These are phyloP conservation scores for Entoloma clypeatum DNA, from an alignment of 1,284 basidiomycete species.

Conservation along the genomic window DNA sequence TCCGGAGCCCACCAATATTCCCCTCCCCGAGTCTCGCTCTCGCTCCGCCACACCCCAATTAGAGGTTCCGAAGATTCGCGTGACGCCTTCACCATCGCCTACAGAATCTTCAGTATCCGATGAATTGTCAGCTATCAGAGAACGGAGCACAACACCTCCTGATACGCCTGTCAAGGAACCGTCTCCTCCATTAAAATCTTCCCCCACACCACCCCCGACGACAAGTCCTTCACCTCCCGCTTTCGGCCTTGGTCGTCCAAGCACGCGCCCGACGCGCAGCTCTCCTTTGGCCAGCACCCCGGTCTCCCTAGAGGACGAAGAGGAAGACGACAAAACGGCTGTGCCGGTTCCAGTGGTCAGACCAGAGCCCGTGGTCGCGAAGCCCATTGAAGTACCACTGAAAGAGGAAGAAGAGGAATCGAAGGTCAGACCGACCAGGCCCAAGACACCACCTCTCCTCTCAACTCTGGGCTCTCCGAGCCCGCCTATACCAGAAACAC, in stretches of 20 bases:
- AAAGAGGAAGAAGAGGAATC: conserved; percentile 15
- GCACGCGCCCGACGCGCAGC: conserved; percentile 56
- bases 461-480: conserved; percentile 21
- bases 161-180: conserved; percentile 47
- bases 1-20: conserved; percentile 28
- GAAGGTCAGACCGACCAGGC: conserved; percentile 22
- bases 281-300: conserved; percentile 57
- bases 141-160: conserved; percentile 45
- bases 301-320: conserved; percentile 39
- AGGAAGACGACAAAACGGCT: conserved; percentile 26
- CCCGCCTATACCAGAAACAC: conserved; percentile 13
- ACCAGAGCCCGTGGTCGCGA: too few relatives aligned
- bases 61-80: conserved; percentile 32
- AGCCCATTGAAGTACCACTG: conserved; percentile 8
- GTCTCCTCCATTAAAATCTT: conserved; percentile 20
- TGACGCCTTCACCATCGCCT: conserved; percentile 26
- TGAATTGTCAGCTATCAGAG: conserved; percentile 18
- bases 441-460: conserved; percentile 43
- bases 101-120: conserved; percentile 8
- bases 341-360: too few relatives aligned
- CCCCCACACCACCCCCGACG: conserved; percentile 22
- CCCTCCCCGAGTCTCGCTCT: conserved; percentile 37
- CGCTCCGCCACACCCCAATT: conserved; percentile 46
- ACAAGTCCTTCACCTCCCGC: conserved; percentile 36
- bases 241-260: conserved; percentile 46